phyloP scores from a whole-genome alignment of 192 early-diverging fungal species.

The Podila epicladia region DNA sequence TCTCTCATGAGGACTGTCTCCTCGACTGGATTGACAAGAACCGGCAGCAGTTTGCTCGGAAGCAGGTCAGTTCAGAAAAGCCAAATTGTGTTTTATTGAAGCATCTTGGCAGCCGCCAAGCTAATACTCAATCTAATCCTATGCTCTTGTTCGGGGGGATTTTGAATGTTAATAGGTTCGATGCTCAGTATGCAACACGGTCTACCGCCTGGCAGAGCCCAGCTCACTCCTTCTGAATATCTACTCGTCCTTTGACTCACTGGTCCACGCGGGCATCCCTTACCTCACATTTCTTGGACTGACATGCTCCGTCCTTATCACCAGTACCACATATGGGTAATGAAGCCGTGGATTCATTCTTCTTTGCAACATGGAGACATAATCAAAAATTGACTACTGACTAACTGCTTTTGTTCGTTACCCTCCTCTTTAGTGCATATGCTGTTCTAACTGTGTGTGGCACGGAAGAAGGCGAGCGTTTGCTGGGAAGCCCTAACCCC shows the following conservation, averaged over 20 bases:
- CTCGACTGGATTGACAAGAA: conserved; percentile 81
- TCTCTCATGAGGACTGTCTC: conserved; percentile 82
- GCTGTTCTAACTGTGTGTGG: conserved; percentile 76
- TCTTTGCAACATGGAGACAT: background rate
- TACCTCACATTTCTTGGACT: conserved; percentile 69
- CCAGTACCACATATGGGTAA: conserved; percentile 73
- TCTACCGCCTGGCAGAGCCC: conserved; percentile 68
- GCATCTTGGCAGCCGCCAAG: too few species aligned
- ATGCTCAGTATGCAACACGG: conserved; percentile 76
- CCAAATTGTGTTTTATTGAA: background rate
- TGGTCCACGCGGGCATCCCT: conserved; percentile 68
- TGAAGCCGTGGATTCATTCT: background rate
- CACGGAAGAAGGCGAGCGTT: conserved; percentile 63
- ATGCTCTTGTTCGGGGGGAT: background rate
- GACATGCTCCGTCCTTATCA: conserved; percentile 68
- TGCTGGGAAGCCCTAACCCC: conserved; percentile 62
- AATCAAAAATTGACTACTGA: background rate
- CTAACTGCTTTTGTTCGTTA: background rate
- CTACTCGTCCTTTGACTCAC: conserved; percentile 59
- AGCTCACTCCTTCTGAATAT: conserved; percentile 59
- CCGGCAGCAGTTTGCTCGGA: conserved; percentile 59
- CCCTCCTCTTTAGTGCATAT: conserved; percentile 55
- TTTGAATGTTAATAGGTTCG: conserved; percentile 54
- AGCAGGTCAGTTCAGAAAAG: conserved; percentile 44
- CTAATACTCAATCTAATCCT: too few species aligned